phyloP scores from a whole-genome alignment of 805 yeast genomes.

The Yamadazyma scolyti region DNA sequence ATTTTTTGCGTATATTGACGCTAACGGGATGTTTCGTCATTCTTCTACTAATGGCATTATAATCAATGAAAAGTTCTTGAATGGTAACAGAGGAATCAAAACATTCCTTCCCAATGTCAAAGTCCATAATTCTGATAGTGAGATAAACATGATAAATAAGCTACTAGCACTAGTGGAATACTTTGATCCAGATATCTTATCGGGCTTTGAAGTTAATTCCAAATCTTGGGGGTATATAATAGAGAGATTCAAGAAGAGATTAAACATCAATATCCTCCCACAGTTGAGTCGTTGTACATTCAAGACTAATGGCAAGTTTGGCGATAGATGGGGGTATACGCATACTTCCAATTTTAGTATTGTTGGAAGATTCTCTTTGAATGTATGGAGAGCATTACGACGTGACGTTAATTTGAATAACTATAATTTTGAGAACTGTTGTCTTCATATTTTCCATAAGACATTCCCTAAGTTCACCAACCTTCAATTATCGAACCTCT shows the following conservation, averaged over 20 bases:
- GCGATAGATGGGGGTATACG: constrained; percentile 77
- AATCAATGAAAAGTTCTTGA: constrained; percentile 5
- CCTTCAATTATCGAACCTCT: constrained; percentile 41
- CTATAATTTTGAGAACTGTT: constrained; percentile 75
- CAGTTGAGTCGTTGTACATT: constrained; percentile 57
- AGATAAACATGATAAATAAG: constrained; percentile 53
- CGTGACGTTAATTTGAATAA: constrained; percentile 59
- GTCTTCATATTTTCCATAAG: constrained; percentile 62
- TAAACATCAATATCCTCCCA: constrained; percentile 51
- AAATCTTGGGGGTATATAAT: constrained; percentile 88
- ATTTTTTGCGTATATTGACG: constrained; percentile 58
- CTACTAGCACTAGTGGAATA: constrained; percentile 53
- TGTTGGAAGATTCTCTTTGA: constrained; percentile 79
- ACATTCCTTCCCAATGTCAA: background rate
- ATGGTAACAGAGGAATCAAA: background rate
- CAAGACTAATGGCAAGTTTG: constrained; percentile 48
- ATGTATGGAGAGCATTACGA: constrained; percentile 77
- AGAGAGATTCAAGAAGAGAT: constrained; percentile 50
- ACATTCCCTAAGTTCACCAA: constrained; percentile 62
- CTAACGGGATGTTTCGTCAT: constrained; percentile 14
- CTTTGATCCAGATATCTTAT: constrained; percentile 82
- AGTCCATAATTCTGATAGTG: constrained; percentile 24
- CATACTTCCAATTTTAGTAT: constrained; percentile 69
- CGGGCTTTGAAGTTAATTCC: constrained; percentile 80
- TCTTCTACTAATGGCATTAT: constrained; percentile 15